phyloP scores from a whole-genome alignment of 2,329 filamentous ascomycete genomes.

The Cladophialophora psammophila region DNA sequence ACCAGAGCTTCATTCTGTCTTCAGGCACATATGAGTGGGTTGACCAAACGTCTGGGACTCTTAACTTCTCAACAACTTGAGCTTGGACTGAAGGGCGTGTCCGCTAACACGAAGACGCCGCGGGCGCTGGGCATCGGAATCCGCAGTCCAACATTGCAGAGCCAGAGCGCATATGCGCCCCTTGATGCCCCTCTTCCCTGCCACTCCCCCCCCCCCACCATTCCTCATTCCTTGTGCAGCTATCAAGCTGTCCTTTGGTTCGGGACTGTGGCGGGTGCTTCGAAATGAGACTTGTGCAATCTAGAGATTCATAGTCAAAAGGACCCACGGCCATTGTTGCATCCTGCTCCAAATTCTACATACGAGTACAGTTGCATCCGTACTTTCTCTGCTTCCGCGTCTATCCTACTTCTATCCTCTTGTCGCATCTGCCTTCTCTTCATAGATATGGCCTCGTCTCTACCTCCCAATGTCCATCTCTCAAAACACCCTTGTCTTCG shows the following conservation, averaged over 20 bases:
- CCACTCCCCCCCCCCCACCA: background rate
- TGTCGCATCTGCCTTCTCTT: background rate
- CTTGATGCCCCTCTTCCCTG: background rate
- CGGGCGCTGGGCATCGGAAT: background rate
- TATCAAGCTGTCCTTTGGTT: no score
- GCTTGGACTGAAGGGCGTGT: background rate
- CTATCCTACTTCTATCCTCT: background rate
- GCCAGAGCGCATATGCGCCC: background rate
- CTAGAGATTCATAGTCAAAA: background rate
- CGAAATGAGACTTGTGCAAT: background rate
- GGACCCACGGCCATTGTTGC: background rate
- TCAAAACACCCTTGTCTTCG: slow-evolving; percentile 84
- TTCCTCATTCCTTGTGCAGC: no score
- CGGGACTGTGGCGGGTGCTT: background rate
- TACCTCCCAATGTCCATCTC: slow-evolving; percentile 71
- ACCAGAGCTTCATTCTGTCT: background rate
- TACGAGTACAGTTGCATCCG: background rate
- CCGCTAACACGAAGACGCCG: background rate
- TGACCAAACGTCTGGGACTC: background rate
- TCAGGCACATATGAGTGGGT: background rate
- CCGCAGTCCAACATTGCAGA: background rate
- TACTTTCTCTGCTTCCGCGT: background rate
- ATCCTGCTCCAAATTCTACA: slow-evolving; percentile 1
- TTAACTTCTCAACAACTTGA: background rate
- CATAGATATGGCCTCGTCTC: slow-evolving; percentile 42